A percentile compares a stretch with the other conserved stretches of the same genome.
Evolutionary conservation across 2,329 filamentous ascomycete genomes (phyloP).

Genomic region (Falciphora oryzae): DNA sequence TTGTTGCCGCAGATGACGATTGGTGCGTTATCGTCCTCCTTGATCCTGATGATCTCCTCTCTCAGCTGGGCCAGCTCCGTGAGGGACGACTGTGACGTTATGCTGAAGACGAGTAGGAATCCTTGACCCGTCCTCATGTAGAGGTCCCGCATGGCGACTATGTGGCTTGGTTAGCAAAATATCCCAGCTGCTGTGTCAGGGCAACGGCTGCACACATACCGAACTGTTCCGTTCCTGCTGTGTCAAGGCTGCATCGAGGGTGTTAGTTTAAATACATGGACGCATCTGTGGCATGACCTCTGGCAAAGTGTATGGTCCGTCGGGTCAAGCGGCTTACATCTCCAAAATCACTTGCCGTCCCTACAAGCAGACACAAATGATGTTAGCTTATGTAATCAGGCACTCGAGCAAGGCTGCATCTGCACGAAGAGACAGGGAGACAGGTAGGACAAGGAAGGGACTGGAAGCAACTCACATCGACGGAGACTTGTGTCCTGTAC

Average conservation of each 20-base stretch:
- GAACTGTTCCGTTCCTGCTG: constrained; percentile 87
- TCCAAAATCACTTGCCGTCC: constrained; percentile 84
- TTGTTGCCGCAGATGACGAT: constrained; percentile 93
- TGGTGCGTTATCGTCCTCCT: constrained; percentile 77
- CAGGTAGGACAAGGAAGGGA: neutral
- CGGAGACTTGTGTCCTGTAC: constrained; percentile 68
- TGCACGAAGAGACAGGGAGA: neutral
- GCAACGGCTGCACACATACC: constrained; percentile 56
- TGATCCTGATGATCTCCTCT: constrained; percentile 87
- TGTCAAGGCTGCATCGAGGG: constrained; percentile 61
- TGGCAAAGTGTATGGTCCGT: constrained; percentile 15
- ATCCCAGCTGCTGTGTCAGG: neutral
- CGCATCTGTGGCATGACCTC: neutral
- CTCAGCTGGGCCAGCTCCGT: constrained; percentile 74
- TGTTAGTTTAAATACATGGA: constrained; percentile 19
- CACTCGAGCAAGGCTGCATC: neutral
- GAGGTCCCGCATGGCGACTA: constrained; percentile 66
- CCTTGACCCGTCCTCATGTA: constrained; percentile 94
- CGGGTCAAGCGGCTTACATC: constrained; percentile 54
- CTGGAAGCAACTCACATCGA: constrained; percentile 63
- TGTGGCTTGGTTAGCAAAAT: neutral
- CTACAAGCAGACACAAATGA: constrained; percentile 37
- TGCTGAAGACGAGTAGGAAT: constrained; percentile 88
- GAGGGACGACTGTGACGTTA: constrained; percentile 78
- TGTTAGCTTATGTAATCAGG: constrained; percentile 24